These are phyloP conservation scores for Suhomyces pyralidae DNA, from an alignment of 805 yeast genomes.

Conservation along the genomic window DNA sequence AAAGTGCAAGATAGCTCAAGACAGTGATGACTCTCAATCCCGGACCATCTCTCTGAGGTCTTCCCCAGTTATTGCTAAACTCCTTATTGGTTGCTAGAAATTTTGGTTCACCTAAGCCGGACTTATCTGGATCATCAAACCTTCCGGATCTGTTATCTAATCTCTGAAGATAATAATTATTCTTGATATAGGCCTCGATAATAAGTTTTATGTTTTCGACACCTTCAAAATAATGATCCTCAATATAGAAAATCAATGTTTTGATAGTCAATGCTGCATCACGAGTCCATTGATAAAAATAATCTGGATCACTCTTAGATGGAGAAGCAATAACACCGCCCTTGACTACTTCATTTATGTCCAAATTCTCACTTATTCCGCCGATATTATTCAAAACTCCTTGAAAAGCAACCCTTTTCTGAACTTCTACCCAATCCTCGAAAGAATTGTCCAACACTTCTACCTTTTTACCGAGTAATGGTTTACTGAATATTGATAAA, in stretches of 20 bases:
- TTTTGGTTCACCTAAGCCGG: conserved; percentile 88
- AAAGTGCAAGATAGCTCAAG: conserved; percentile 48
- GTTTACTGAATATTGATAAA: background rate
- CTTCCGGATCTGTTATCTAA: conserved; percentile 66
- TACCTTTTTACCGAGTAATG: background rate
- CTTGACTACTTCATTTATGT: conserved; percentile 35
- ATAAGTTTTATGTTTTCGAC: conserved; percentile 17
- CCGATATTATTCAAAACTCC: conserved; percentile 56
- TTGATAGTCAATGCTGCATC: conserved; percentile 82
- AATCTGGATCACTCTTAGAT: conserved; percentile 66
- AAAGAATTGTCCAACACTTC: conserved; percentile 26
- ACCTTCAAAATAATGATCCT: conserved; percentile 33
- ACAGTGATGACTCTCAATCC: conserved; percentile 72
- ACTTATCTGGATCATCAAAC: conserved; percentile 37
- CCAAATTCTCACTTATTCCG: conserved; percentile 37
- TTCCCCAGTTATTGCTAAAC: conserved; percentile 75
- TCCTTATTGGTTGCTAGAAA: conserved; percentile 64
- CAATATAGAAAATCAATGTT: conserved; percentile 55
- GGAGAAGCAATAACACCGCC: conserved; percentile 90
- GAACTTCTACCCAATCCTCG: conserved; percentile 48
- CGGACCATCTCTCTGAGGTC: conserved; percentile 97
- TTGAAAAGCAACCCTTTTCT: conserved; percentile 41
- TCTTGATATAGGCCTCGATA: conserved; percentile 62
- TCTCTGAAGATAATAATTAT: conserved; percentile 60
- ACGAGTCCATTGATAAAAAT: conserved; percentile 87